Conservation (phyloP, 2,329 filamentous ascomycete genomes). For the Lanzia echinophila region DNA sequence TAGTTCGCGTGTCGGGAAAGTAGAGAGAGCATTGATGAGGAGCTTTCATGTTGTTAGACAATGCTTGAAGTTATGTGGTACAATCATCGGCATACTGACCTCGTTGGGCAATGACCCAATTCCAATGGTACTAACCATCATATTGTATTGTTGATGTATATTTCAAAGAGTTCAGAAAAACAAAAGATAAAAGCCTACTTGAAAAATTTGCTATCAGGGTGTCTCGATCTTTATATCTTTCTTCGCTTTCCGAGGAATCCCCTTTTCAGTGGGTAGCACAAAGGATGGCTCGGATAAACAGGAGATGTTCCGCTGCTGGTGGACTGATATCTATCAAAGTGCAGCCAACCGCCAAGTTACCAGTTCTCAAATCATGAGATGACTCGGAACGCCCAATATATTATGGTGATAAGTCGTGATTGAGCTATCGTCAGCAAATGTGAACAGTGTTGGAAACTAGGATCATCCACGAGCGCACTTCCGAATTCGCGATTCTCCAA, state of each 20-base stretch:
- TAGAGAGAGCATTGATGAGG: slow-evolving; percentile 43
- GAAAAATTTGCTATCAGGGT: background rate
- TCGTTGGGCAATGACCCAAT: slow-evolving; percentile 23
- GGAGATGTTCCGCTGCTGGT: no score
- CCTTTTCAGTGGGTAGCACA: no score
- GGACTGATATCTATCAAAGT: no score
- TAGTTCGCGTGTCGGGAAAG: slow-evolving; percentile 44
- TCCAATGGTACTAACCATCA: slow-evolving; percentile 11
- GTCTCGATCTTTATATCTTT: background rate
- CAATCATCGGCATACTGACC: slow-evolving; percentile 10
- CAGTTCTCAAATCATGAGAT: no score
- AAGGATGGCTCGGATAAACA: no score
- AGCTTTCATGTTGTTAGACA: slow-evolving; percentile 34
- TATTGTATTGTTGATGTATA: slow-evolving; percentile 8
- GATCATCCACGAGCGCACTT: no score
- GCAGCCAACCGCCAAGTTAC: no score
- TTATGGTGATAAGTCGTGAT: no score
- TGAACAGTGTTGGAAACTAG: no score
- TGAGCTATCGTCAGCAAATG: no score
- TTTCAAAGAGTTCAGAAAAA: slow-evolving; percentile 9
- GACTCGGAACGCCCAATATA: no score
- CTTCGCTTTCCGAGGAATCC: background rate
- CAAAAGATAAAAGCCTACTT: slow-evolving; percentile 11
- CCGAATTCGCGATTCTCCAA: no score
- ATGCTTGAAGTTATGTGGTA: background rate